These are phyloP conservation scores for Aschersonia sp. DNA, from an alignment of 2,329 filamentous ascomycete species.

Conservation along the genomic window DNA sequence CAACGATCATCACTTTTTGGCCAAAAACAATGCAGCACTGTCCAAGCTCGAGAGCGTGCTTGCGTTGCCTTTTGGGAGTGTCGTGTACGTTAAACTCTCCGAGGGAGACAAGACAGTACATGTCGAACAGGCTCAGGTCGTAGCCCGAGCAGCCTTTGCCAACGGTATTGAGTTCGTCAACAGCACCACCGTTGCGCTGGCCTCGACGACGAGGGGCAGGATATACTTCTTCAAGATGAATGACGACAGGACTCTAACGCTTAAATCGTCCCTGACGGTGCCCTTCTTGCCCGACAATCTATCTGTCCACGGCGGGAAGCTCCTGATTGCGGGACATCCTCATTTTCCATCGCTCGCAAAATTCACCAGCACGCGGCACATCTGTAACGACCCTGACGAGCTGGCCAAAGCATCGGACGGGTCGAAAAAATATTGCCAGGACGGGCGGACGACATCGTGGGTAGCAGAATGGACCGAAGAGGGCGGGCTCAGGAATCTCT, in stretches of 20 bases:
- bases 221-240: conserved; percentile 16
- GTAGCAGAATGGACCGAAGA: conserved; percentile 20
- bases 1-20: conserved; percentile 23
- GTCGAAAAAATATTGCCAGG: conserved; percentile 4
- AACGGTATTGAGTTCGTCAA: conserved; percentile 27
- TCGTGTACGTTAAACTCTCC: conserved; percentile 19
- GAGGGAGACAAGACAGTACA: neutral
- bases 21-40: conserved; percentile 10
- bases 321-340: conserved; percentile 25
- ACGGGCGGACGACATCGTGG: conserved; percentile 11
- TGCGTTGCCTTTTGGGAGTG: conserved; percentile 14
- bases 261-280: conserved; percentile 2
- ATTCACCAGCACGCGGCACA: conserved; percentile 16
- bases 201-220: conserved; percentile 15
- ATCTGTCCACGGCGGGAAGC: conserved; percentile 12
- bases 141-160: conserved; percentile 21
- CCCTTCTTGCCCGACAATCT: conserved; percentile 28
- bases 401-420: conserved; percentile 9
- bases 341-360: conserved; percentile 16
- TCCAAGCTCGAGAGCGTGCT: conserved; percentile 19
- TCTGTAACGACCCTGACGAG: conserved; percentile 18
- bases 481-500: conserved; percentile 17
- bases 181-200: conserved; percentile 20
- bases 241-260: neutral
- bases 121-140: conserved; percentile 9